These are phyloP conservation scores for Favolaschia claudopus DNA, from an alignment of 768 basidiomycete genomes.

Conservation along the genomic window DNA sequence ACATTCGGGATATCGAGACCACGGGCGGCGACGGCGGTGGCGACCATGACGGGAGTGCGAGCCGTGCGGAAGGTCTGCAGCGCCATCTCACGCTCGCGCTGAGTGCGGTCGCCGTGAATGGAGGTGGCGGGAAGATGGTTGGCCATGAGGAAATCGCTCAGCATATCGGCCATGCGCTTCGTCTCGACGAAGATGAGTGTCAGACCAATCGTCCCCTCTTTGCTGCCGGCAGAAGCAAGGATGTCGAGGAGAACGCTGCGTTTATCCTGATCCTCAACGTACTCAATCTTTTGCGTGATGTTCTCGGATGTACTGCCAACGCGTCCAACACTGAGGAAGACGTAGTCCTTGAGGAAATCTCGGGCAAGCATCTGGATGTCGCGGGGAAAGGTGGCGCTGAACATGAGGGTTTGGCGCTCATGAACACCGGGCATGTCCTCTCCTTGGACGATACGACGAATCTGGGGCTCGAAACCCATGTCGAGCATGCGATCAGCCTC, in stretches of 20 bases:
- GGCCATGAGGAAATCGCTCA: slow-evolving; percentile 92
- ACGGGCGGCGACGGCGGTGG: slow-evolving; percentile 98
- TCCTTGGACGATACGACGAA: slow-evolving; percentile 95
- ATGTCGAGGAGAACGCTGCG: slow-evolving; percentile 96
- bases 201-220: slow-evolving; percentile 65
- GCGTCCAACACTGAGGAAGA: slow-evolving; percentile 98
- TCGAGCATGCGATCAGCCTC: slow-evolving; percentile 99
- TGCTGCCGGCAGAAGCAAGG: slow-evolving; percentile 78
- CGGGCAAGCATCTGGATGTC: slow-evolving; percentile 97
- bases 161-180: slow-evolving; percentile 98
- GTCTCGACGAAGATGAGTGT: slow-evolving; percentile 99
- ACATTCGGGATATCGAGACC: slow-evolving; percentile 99
- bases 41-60: slow-evolving; percentile 94
- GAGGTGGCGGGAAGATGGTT: slow-evolving; percentile 91
- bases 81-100: slow-evolving; percentile 96
- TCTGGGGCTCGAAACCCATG: slow-evolving; percentile 99
- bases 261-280: slow-evolving; percentile 97
- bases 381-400: slow-evolving; percentile 98
- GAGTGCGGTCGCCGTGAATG: slow-evolving; percentile 97
- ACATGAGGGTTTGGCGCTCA: slow-evolving; percentile 98
- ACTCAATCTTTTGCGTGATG: slow-evolving; percentile 99
- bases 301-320: slow-evolving; percentile 99
- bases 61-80: slow-evolving; percentile 95
- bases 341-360: slow-evolving; percentile 97
- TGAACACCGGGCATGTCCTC: slow-evolving; percentile 97